Percentiles rank a stretch among this genome's conserved stretches.
Evolutionary conservation across 371 early-diverging fungal species (phyloP).

Genomic region (Circinella umbellata): DNA sequence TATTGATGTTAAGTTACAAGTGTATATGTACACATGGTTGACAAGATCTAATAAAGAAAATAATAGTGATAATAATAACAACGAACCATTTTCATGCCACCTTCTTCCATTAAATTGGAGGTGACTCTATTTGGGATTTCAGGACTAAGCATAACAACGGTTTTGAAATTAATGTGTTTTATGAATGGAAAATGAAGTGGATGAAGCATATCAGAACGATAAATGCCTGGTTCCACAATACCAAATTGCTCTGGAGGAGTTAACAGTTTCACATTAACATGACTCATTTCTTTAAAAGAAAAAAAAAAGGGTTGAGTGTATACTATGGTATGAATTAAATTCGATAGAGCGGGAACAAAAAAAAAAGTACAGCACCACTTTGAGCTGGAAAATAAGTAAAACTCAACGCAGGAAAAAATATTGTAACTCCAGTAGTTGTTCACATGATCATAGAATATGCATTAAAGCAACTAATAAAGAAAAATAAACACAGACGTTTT

Average conservation of each 20-base stretch:
- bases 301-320: not conserved
- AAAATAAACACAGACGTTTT: no score
- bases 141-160: slow-evolving; percentile 85
- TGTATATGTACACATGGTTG: no score
- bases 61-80: not conserved
- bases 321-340: no score
- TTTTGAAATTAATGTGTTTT: slow-evolving; percentile 76
- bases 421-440: no score
- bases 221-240: slow-evolving; percentile 87
- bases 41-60: not conserved
- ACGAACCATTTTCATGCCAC: slow-evolving; percentile 62
- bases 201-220: slow-evolving; percentile 80
- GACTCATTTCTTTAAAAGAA: slow-evolving; percentile 15
- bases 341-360: no score
- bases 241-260: slow-evolving; percentile 92
- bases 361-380: no score
- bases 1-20: not conserved
- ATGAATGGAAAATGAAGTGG: slow-evolving; percentile 80
- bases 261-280: slow-evolving; percentile 28
- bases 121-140: slow-evolving; percentile 83
- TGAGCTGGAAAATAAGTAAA: no score
- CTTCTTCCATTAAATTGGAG: slow-evolving; percentile 81
- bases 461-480: no score
- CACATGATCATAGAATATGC: no score
- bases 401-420: no score